Percentiles rank a stretch among this genome's conserved stretches.
phyloP scores from a whole-genome alignment of 345 rosid species.

The Aethionema arabicum region DNA sequence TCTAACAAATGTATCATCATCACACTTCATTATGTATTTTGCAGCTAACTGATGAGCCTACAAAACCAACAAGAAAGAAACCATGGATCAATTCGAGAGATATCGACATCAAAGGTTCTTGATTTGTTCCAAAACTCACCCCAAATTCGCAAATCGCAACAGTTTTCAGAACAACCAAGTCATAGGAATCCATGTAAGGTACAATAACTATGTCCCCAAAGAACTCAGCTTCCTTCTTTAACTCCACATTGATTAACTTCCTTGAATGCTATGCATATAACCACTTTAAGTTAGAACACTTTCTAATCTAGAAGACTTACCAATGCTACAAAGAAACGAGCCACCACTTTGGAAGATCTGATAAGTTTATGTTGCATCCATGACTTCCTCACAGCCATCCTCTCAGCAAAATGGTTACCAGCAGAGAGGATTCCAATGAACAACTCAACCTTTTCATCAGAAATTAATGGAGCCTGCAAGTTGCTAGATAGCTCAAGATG shows the following conservation, averaged over 20 bases:
- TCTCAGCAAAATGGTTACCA: conserved; percentile 68
- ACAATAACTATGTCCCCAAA: conserved; percentile 62
- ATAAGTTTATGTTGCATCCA: conserved; percentile 77
- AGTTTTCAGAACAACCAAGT: conserved; percentile 67
- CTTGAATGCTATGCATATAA: conserved; percentile 64
- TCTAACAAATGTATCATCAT: conserved; percentile 73
- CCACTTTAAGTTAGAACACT: too few species aligned
- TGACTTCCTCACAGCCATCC: conserved; percentile 83
- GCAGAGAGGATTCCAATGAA: conserved; percentile 78
- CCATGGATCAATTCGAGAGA: neutral
- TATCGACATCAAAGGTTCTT: neutral
- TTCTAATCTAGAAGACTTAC: too few species aligned
- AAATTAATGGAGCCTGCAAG: conserved; percentile 64
- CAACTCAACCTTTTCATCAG: conserved; percentile 49
- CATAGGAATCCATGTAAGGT: conserved; percentile 72
- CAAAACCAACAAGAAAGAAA: conserved; percentile 18
- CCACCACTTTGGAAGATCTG: conserved; percentile 64
- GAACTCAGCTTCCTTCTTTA: conserved; percentile 74
- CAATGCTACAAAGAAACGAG: conserved; percentile 80
- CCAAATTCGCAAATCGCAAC: conserved; percentile 75
- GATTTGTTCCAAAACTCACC: conserved; percentile 40
- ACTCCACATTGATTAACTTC: conserved; percentile 58
- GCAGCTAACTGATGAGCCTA: conserved; percentile 53
- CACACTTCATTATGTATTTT: conserved; percentile 68
- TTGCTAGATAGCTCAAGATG: conserved; percentile 60